Percentiles rank a stretch among this genome's conserved stretches.
These are phyloP conservation scores for Lablab purpureus DNA, from an alignment of 306 rosid species.

Conservation along the genomic window DNA sequence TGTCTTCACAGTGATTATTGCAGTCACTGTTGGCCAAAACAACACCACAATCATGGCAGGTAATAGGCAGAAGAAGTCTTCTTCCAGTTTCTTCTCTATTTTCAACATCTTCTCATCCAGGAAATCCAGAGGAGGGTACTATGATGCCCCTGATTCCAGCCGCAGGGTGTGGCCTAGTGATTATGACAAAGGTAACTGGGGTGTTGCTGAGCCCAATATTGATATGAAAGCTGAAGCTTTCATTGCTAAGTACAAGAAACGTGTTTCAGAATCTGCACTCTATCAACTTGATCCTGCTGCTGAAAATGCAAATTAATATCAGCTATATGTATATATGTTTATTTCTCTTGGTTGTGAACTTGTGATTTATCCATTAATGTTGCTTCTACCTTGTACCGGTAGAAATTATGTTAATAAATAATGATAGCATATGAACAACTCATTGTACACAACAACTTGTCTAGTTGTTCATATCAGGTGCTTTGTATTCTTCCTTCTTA, in stretches of 20 bases:
- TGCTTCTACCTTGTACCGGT: slow-evolving; percentile 41
- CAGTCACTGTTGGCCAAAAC: not conserved
- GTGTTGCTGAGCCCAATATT: slow-evolving; percentile 68
- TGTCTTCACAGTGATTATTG: not conserved
- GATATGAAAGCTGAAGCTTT: slow-evolving; percentile 63
- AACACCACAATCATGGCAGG: slow-evolving; percentile 54
- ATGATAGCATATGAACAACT: not conserved
- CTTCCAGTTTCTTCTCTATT: slow-evolving; percentile 55
- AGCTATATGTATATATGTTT: slow-evolving; percentile 16
- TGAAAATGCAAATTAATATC: slow-evolving; percentile 17
- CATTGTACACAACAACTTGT: not conserved
- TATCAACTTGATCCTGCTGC: slow-evolving; percentile 40
- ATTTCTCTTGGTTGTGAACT: not conserved
- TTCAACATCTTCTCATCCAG: slow-evolving; percentile 55
- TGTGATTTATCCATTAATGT: not conserved
- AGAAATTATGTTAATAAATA: slow-evolving; percentile 13
- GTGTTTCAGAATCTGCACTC: slow-evolving; percentile 55
- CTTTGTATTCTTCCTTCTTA: not conserved
- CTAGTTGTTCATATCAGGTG: not conserved
- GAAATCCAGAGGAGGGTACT: slow-evolving; percentile 42
- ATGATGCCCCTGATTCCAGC: slow-evolving; percentile 38
- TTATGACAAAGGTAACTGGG: slow-evolving; percentile 57
- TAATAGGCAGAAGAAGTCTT: slow-evolving; percentile 56
- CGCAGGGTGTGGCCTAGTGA: slow-evolving; percentile 67
- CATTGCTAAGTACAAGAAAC: slow-evolving; percentile 52